A percentile compares a stretch with the other conserved stretches of the same genome.
Evolutionary conservation across 2,329 filamentous ascomycete genomes (phyloP).

Genomic region (Hortaea werneckii): DNA sequence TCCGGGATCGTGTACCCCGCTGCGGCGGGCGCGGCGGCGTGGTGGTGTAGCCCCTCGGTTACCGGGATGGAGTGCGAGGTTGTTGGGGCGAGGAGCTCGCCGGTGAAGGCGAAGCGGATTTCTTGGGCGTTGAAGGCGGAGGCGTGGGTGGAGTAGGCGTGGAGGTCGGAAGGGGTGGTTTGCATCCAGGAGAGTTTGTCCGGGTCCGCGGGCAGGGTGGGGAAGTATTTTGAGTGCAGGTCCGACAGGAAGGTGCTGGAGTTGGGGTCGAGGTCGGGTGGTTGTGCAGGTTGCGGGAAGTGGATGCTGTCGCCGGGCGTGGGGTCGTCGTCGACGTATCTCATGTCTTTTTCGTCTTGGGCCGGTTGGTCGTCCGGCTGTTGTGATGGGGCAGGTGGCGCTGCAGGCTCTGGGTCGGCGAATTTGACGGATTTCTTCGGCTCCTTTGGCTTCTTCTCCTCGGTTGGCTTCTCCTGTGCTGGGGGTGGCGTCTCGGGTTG

Average conservation of each 20-base stretch:
- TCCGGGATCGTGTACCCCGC: conserved; percentile 91
- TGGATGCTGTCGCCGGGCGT: conserved; percentile 33
- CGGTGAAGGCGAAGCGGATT: conserved; percentile 82
- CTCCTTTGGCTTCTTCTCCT: conserved; percentile 5
- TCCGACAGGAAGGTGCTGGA: conserved; percentile 74
- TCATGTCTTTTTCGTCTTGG: not conserved
- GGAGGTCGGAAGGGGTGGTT: conserved; percentile 45
- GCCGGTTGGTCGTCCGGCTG: not conserved
- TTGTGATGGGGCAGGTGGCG: not conserved
- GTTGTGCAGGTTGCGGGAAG: conserved; percentile 45
- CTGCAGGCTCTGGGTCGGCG: conserved; percentile 6
- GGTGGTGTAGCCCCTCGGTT: conserved; percentile 79
- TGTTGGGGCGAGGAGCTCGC: conserved; percentile 67
- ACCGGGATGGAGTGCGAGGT: conserved; percentile 64
- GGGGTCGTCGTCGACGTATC: conserved; percentile 1
- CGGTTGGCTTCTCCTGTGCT: not conserved
- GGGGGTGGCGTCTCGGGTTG: conserved; percentile 4
- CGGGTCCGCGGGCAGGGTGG: conserved; percentile 73
- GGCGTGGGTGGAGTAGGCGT: conserved; percentile 74
- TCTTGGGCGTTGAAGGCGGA: conserved; percentile 61
- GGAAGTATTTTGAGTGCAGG: conserved; percentile 89
- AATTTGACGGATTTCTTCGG: conserved; percentile 17
- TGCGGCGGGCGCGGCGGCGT: conserved; percentile 82
- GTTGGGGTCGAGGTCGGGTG: conserved; percentile 69
- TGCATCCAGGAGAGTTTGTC: conserved; percentile 82